Percentiles rank a stretch among this genome's conserved stretches.
Evolutionary conservation across 2,329 filamentous ascomycete species (phyloP).

Genomic region (Mycosphaerella arachidis): DNA sequence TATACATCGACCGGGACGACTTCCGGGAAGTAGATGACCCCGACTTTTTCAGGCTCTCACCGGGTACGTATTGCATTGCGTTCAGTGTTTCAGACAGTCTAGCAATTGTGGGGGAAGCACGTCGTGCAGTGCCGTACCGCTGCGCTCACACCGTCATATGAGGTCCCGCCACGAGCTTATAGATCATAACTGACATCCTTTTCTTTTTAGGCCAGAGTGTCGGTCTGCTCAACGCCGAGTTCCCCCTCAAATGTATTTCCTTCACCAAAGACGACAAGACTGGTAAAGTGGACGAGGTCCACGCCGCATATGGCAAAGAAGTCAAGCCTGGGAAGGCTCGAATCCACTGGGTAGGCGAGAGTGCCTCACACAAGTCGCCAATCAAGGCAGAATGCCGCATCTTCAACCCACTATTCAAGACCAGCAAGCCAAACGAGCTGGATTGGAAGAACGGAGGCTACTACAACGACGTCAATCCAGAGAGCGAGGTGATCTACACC

Average conservation of each 20-base stretch:
- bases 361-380: constrained; percentile 56
- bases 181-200: too few species aligned
- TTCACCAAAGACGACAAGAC: constrained; percentile 63
- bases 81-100: too few species aligned
- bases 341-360: constrained; percentile 84
- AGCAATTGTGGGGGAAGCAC: too few species aligned
- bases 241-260: constrained; percentile 63
- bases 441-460: constrained; percentile 68
- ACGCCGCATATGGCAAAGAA: constrained; percentile 66
- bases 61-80: constrained; percentile 27
- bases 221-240: constrained; percentile 66
- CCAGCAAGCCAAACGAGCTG: constrained; percentile 71
- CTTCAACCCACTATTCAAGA: constrained; percentile 81
- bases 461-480: constrained; percentile 75
- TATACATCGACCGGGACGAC: constrained; percentile 80
- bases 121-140: too few species aligned
- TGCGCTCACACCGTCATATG: too few species aligned
- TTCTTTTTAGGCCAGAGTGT: constrained; percentile 57
- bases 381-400: constrained; percentile 68
- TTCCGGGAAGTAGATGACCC: constrained; percentile 69
- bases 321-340: constrained; percentile 43
- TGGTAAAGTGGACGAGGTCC: constrained; percentile 64
- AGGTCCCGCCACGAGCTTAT: too few species aligned
- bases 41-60: constrained; percentile 74
- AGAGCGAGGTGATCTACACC: constrained; percentile 74